Evolutionary conservation across 2,329 filamentous ascomycete genomes (phyloP).

Genomic region (Cladosporium sp.): DNA sequence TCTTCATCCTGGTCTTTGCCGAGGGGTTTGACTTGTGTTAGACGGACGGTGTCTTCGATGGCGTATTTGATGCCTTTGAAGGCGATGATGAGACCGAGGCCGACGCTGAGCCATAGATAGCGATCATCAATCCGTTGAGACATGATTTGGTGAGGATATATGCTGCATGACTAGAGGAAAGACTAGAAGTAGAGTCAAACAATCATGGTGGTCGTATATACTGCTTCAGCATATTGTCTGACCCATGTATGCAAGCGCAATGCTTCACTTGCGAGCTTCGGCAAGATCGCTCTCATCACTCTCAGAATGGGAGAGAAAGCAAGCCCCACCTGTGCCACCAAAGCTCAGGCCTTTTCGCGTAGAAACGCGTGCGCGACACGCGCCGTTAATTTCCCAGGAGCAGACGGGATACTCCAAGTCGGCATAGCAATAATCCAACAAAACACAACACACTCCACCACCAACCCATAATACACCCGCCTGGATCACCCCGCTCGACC

Average conservation of each 20-base stretch:
- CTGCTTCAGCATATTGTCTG: background rate
- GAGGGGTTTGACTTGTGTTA: slow-evolving; percentile 61
- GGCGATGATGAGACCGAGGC: slow-evolving; percentile 60
- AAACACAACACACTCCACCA: background rate
- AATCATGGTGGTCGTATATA: background rate
- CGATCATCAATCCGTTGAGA: slow-evolving; percentile 43
- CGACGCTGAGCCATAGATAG: slow-evolving; percentile 50
- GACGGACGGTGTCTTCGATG: slow-evolving; percentile 61
- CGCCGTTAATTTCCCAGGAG: slow-evolving; percentile 4
- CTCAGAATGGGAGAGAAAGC: background rate
- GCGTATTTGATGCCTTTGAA: slow-evolving; percentile 58
- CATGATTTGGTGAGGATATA: slow-evolving; percentile 29
- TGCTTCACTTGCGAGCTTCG: background rate
- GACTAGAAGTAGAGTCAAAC: background rate
- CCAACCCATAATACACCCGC: background rate
- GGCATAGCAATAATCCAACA: slow-evolving; percentile 1
- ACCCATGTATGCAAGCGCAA: background rate
- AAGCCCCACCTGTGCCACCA: background rate
- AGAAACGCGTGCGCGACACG: slow-evolving; percentile 2
- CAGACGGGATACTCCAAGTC: background rate
- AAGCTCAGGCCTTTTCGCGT: background rate
- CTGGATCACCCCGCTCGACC: background rate
- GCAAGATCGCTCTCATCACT: background rate
- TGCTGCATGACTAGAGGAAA: background rate
- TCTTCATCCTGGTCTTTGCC: slow-evolving; percentile 60